Conservation (phyloP, 768 basidiomycete species). For the Rickenella mellea region DNA sequence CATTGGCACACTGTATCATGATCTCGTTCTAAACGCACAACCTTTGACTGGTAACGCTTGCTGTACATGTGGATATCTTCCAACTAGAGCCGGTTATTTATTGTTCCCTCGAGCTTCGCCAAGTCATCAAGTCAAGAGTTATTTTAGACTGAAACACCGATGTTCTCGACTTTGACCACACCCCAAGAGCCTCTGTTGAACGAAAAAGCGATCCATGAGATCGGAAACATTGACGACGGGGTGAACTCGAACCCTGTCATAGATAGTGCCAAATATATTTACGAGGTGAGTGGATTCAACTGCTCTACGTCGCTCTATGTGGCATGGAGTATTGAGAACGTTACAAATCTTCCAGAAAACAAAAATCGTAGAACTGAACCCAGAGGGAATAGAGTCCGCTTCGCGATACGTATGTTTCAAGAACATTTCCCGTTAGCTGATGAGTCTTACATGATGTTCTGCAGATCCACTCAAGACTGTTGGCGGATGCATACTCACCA, state of each 20-base stretch:
- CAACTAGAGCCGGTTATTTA: constrained; percentile 6
- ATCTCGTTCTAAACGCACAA: too few species aligned
- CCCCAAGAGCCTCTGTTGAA: constrained; percentile 9
- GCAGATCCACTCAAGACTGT: constrained; percentile 55
- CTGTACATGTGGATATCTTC: constrained; percentile 10
- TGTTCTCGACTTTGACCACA: constrained; percentile 14
- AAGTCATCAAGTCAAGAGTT: constrained; percentile 3
- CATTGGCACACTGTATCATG: too few species aligned
- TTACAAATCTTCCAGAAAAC: constrained; percentile 35
- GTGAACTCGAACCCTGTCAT: constrained; percentile 46
- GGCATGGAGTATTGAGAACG: constrained; percentile 1
- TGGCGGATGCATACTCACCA: constrained; percentile 61
- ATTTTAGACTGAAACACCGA: constrained; percentile 21
- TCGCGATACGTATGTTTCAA: constrained; percentile 47
- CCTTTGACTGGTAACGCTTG: too few species aligned
- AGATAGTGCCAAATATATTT: constrained; percentile 44
- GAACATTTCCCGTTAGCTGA: constrained; percentile 4
- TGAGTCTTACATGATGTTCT: constrained; percentile 1
- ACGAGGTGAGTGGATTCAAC: constrained; percentile 31
- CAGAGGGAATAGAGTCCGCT: constrained; percentile 50
- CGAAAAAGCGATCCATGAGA: constrained; percentile 3
- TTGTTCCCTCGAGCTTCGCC: not conserved
- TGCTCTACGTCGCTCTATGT: constrained; percentile 3
- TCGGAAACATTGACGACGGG: too few species aligned
- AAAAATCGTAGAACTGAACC: constrained; percentile 48